A percentile compares a stretch with the other conserved stretches of the same genome.
Conservation (phyloP, 2,329 filamentous ascomycete species). For the Ophiostoma angusticollis region DNA sequence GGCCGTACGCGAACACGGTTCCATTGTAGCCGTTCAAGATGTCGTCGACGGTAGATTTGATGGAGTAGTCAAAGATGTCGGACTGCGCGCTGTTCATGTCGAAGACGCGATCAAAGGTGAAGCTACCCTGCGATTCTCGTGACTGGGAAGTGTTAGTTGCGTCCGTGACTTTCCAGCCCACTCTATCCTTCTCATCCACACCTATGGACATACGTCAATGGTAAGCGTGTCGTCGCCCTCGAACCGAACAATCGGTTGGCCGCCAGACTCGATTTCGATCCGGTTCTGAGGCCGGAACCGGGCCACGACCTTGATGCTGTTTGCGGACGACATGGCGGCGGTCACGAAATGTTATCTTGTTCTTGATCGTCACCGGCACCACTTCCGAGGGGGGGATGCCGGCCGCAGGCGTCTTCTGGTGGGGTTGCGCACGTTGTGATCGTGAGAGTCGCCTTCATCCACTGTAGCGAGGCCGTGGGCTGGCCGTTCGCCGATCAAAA, state of each 20-base stretch:
- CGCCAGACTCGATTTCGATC: slow-evolving; percentile 78
- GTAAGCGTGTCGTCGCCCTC: slow-evolving; percentile 78
- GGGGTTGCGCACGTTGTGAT: slow-evolving; percentile 3
- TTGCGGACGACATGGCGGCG: slow-evolving; percentile 42
- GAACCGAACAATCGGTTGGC: slow-evolving; percentile 84
- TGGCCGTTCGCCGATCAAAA: too few species aligned
- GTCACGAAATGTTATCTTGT: too few species aligned
- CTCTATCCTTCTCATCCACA: background rate
- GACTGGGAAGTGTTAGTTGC: slow-evolving; percentile 44
- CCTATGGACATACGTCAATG: slow-evolving; percentile 62
- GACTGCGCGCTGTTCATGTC: slow-evolving; percentile 81
- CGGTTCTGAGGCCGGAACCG: slow-evolving; percentile 97
- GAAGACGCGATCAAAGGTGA: slow-evolving; percentile 97
- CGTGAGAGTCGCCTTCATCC: slow-evolving; percentile 5
- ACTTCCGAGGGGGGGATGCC: too few species aligned
- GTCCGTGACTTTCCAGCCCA: background rate
- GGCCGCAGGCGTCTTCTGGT: background rate
- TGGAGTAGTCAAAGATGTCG: slow-evolving; percentile 97
- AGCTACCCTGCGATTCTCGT: slow-evolving; percentile 67
- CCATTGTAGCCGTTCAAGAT: slow-evolving; percentile 99
- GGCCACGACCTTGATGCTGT: slow-evolving; percentile 80
- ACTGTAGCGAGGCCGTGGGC: background rate
- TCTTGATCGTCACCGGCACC: slow-evolving; percentile 7
- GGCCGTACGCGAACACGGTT: slow-evolving; percentile 95
- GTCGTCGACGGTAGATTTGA: slow-evolving; percentile 89